phyloP scores from a whole-genome alignment of 2,329 filamentous ascomycete genomes.

The Penicillium sp. region DNA sequence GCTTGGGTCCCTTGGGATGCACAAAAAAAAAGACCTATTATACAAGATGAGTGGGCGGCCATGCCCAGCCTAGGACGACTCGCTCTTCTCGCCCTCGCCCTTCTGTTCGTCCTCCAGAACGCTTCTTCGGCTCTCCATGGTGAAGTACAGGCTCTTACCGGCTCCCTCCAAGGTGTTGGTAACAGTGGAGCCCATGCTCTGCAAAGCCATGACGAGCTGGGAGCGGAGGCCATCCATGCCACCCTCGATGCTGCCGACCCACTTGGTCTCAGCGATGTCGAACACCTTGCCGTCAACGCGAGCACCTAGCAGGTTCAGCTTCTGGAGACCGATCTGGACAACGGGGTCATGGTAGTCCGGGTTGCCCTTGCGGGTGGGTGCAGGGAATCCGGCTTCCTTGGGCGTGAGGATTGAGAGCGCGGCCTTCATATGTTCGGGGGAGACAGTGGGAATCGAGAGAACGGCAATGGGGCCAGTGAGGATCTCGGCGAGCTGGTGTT shows the following conservation, averaged over 20 bases:
- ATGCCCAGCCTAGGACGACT: constrained; percentile 26
- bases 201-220: constrained; percentile 77
- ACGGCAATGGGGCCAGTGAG: constrained; percentile 78
- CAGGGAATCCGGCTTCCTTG: constrained; percentile 68
- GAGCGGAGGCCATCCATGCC: constrained; percentile 76
- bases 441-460: constrained; percentile 76
- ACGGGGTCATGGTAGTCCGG: constrained; percentile 77
- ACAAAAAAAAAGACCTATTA: constrained; percentile 34
- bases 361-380: constrained; percentile 70
- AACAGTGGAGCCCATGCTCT: constrained; percentile 73
- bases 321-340: constrained; percentile 79
- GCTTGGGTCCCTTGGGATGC: constrained; percentile 16
- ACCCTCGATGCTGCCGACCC: constrained; percentile 74
- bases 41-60: constrained; percentile 29
- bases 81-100: constrained; percentile 33
- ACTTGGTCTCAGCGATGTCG: constrained; percentile 68
- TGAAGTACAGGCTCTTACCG: constrained; percentile 79
- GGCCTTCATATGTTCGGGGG: constrained; percentile 77
- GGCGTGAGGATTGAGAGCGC: constrained; percentile 77
- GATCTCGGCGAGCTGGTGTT: constrained; percentile 68
- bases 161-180: constrained; percentile 77
- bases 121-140: constrained; percentile 75
- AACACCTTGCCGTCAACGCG: constrained; percentile 83
- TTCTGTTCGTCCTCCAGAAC: constrained; percentile 73
- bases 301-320: constrained; percentile 82